These are phyloP conservation scores for Entomortierella beljakovae DNA, from an alignment of 192 early-diverging fungal species.

Conservation along the genomic window DNA sequence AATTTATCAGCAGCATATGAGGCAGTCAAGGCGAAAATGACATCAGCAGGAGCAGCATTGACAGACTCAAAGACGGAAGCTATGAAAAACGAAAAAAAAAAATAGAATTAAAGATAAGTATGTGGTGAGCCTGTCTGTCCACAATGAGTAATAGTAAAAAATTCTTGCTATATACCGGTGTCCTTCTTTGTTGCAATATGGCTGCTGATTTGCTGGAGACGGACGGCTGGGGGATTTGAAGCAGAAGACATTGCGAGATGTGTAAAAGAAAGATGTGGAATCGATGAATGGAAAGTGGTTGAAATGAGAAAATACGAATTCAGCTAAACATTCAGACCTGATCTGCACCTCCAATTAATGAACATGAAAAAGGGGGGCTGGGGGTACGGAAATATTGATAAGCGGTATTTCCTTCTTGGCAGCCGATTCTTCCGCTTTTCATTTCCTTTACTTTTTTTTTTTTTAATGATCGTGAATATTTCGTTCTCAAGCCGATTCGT, in stretches of 20 bases:
- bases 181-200: constrained; percentile 18
- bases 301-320: not conserved
- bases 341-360: not conserved
- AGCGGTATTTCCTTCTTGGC: too few species aligned
- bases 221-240: constrained; percentile 10
- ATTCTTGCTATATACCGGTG: constrained; percentile 3
- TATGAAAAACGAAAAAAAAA: not conserved
- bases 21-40: constrained; percentile 91
- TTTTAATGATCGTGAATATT: too few species aligned
- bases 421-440: too few species aligned
- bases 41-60: constrained; percentile 82
- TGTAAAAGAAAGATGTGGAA: not conserved
- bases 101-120: too few species aligned
- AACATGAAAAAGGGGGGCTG: too few species aligned
- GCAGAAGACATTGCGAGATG: constrained; percentile 9
- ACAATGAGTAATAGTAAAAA: not conserved
- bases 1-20: constrained; percentile 82
- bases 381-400: too few species aligned
- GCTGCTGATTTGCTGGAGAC: constrained; percentile 38
- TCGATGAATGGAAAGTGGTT: not conserved
- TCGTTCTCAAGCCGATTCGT: too few species aligned
- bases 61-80: constrained; percentile 63
- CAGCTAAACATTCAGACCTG: not conserved
- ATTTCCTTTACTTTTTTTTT: too few species aligned
- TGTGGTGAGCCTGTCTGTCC: not conserved